These are phyloP conservation scores for Piedraia hortae DNA, from an alignment of 2,329 filamentous ascomycete genomes.

Conservation along the genomic window DNA sequence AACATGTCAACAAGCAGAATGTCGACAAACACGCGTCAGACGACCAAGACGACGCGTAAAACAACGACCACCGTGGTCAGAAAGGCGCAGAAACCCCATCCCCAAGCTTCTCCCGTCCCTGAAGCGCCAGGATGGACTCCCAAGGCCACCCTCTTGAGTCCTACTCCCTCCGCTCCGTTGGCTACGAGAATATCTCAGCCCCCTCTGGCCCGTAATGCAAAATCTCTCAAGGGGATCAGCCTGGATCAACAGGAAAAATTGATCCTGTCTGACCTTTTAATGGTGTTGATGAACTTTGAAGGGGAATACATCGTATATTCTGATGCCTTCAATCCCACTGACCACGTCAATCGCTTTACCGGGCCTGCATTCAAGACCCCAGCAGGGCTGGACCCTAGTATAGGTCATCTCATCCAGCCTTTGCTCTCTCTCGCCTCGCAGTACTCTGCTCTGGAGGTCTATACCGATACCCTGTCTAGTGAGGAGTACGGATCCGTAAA, in stretches of 20 bases:
- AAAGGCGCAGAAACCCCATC: too few relatives aligned
- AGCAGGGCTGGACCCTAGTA: conserved; percentile 64
- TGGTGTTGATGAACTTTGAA: conserved; percentile 94
- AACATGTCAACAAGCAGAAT: too few relatives aligned
- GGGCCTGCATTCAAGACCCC: conserved; percentile 60
- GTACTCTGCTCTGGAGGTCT: conserved; percentile 71
- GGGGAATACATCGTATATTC: conserved; percentile 86
- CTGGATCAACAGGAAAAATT: conserved; percentile 63
- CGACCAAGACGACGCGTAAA: too few relatives aligned
- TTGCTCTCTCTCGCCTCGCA: conserved; percentile 91
- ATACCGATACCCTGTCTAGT: conserved; percentile 78
- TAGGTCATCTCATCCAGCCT: conserved; percentile 61
- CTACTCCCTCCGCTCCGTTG: conserved; percentile 34
- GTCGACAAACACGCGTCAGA: too few relatives aligned
- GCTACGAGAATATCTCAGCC: conserved; percentile 38
- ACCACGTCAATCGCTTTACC: conserved; percentile 64
- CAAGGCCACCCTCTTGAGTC: conserved; percentile 44
- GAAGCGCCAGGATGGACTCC: conserved; percentile 46
- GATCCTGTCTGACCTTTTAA: conserved; percentile 71
- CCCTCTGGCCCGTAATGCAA: conserved; percentile 33
- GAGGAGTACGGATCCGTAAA: conserved; percentile 87
- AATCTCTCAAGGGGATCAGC: conserved; percentile 39
- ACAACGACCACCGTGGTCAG: too few relatives aligned
- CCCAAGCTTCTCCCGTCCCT: too few relatives aligned
- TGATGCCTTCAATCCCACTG: conserved; percentile 52